A percentile compares a stretch with the other conserved stretches of the same genome.
phyloP scores from a whole-genome alignment of 768 basidiomycete species.

The Leucocoprinus leucothites region DNA sequence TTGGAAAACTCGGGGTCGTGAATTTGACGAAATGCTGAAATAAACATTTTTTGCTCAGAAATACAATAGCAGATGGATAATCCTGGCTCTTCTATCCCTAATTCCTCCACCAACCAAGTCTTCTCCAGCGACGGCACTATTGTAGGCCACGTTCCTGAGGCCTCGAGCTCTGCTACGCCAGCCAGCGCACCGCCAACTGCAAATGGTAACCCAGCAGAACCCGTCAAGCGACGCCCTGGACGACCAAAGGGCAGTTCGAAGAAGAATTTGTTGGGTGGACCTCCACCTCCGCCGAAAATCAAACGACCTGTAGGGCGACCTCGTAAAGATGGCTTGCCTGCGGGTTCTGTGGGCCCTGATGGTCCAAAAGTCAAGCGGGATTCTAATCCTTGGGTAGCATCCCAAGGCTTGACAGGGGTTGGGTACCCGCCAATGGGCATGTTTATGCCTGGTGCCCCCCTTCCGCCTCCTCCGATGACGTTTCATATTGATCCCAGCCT shows the following conservation, averaged over 20 bases:
- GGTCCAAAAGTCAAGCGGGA: conserved; percentile 29
- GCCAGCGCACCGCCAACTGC: background rate
- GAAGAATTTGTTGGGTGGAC: conserved; percentile 44
- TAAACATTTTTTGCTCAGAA: conserved; percentile 11
- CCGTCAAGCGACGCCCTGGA: conserved; percentile 64
- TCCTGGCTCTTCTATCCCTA: conserved; percentile 7
- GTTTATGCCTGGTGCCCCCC: conserved; percentile 16
- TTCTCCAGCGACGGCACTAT: conserved; percentile 1
- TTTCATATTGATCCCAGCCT: conserved; percentile 52
- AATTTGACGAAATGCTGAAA: conserved; percentile 12
- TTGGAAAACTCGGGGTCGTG: background rate
- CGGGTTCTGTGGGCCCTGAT: conserved; percentile 60
- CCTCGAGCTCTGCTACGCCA: background rate
- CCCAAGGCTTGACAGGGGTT: conserved; percentile 14
- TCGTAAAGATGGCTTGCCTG: conserved; percentile 77
- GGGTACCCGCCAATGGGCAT: conserved; percentile 10
- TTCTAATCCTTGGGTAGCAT: conserved; percentile 8
- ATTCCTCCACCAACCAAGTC: conserved; percentile 11
- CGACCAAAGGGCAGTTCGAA: conserved; percentile 80
- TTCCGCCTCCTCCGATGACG: conserved; percentile 26
- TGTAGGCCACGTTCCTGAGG: conserved; percentile 8
- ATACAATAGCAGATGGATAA: conserved; percentile 13
- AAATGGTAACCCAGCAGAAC: conserved; percentile 12
- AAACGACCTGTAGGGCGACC: conserved; percentile 82
- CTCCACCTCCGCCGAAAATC: conserved; percentile 40